phyloP scores from a whole-genome alignment of 345 rosid genomes.

The Eucalyptus virginea region DNA sequence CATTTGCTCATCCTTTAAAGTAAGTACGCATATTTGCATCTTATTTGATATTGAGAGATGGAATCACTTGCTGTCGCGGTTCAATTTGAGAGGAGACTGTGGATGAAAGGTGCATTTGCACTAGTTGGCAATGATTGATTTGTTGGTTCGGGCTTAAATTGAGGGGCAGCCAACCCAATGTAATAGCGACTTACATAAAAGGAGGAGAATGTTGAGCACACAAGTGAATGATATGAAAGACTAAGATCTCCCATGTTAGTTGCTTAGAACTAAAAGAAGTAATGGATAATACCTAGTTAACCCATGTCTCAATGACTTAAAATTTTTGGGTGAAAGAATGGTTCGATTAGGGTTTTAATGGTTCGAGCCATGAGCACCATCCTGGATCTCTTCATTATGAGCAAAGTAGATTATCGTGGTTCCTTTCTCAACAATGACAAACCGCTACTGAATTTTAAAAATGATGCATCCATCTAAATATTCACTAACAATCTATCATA shows the following conservation, averaged over 20 bases:
- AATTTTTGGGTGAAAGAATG: background rate
- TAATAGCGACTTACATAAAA: background rate
- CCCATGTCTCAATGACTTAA: background rate
- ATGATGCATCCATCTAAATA: background rate
- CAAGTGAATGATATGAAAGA: background rate
- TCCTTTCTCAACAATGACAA: background rate
- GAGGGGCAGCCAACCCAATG: background rate
- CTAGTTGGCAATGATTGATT: background rate
- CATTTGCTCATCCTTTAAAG: background rate
- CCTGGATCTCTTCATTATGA: background rate
- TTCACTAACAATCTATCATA: background rate
- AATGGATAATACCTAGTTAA: background rate
- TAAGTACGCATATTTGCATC: background rate
- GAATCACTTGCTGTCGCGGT: background rate
- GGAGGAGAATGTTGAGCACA: background rate
- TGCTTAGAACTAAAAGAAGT: background rate
- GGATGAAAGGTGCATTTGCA: background rate
- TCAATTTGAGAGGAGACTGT: background rate
- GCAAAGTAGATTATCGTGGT: background rate
- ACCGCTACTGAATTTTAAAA: background rate
- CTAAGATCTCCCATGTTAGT: background rate
- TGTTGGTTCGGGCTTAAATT: background rate
- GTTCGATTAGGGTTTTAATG: background rate
- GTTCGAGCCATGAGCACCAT: background rate
- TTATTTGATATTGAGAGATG: background rate